phyloP scores from a whole-genome alignment of 108 stramenopile genomes.

The Craspedostauros australis region DNA sequence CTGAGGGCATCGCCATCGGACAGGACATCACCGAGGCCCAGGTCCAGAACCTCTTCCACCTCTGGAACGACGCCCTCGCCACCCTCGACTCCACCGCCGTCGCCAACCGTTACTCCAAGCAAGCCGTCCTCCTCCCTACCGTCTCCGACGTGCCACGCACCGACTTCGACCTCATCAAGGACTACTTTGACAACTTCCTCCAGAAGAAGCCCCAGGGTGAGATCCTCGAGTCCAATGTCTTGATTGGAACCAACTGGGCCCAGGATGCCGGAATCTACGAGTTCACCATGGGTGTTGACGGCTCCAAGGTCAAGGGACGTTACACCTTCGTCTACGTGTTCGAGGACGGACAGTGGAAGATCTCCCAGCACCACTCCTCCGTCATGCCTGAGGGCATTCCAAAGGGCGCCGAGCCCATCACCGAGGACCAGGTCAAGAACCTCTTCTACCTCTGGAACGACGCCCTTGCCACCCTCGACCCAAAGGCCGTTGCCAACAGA shows the following conservation, averaged over 20 bases:
- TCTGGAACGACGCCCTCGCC: conserved; percentile 56
- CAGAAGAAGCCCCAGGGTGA: conserved; percentile 37
- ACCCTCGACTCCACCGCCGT: conserved; percentile 45
- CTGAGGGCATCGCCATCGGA: conserved; percentile 23
- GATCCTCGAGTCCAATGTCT: conserved; percentile 23
- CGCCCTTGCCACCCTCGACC: conserved; percentile 37
- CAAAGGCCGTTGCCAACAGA: conserved; percentile 30
- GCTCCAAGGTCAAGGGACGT: conserved; percentile 30
- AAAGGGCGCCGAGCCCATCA: conserved; percentile 22
- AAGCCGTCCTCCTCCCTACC: conserved; percentile 35
- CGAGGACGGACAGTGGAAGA: conserved; percentile 47
- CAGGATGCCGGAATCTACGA: conserved; percentile 44
- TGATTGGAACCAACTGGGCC: conserved; percentile 35
- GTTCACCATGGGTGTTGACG: conserved; percentile 41
- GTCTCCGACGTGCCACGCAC: conserved; percentile 37
- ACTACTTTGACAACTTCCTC: conserved; percentile 42
- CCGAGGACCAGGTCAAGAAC: conserved; percentile 29
- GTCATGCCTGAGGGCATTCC: conserved; percentile 17
- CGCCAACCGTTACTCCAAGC: conserved; percentile 41
- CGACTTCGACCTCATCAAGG: conserved; percentile 31
- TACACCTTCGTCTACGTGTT: conserved; percentile 43
- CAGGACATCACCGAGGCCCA: conserved; percentile 41
- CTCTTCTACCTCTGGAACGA: conserved; percentile 52
- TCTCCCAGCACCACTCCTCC: conserved; percentile 41
- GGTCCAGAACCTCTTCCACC: conserved; percentile 34